phyloP scores from a whole-genome alignment of 129 eudicot genomes.

The Saussurea involucrata region DNA sequence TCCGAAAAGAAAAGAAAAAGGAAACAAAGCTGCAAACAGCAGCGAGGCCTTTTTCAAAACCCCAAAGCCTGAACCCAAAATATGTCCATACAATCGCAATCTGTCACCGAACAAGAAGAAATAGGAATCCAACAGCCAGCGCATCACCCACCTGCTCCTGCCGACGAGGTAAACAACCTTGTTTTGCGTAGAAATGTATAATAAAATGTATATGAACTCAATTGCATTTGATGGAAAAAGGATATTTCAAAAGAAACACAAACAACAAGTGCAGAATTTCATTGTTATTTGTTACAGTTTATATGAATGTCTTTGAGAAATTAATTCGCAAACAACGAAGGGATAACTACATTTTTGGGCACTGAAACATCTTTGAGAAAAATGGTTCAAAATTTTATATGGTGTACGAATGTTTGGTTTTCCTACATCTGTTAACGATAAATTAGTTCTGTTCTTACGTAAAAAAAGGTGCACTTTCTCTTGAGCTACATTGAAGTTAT shows the following conservation, averaged over 20 bases:
- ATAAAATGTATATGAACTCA: not conserved
- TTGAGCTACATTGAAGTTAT: not conserved
- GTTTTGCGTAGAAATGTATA: not conserved
- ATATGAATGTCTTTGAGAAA: not conserved
- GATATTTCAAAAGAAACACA: not conserved
- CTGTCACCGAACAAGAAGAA: not conserved
- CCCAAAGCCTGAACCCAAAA: not conserved
- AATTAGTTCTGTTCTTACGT: not conserved
- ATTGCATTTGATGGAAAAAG: not conserved
- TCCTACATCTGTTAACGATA: not conserved
- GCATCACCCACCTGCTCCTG: conserved; percentile 58
- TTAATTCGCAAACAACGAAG: not conserved
- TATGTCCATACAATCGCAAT: conserved; percentile 40
- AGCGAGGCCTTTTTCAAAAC: conserved; percentile 17
- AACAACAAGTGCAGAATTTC: not conserved
- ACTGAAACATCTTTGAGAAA: not conserved
- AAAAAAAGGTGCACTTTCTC: not conserved
- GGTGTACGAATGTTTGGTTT: not conserved
- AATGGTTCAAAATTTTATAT: not conserved
- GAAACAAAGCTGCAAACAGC: not conserved
- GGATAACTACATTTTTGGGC: not conserved
- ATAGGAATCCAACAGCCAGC: conserved; percentile 17
- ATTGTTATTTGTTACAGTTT: not conserved
- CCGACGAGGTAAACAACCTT: conserved; percentile 42
- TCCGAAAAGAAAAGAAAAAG: not conserved